These are phyloP conservation scores for Scedosporium boydii DNA, from an alignment of 2,329 filamentous ascomycete genomes.

Conservation along the genomic window DNA sequence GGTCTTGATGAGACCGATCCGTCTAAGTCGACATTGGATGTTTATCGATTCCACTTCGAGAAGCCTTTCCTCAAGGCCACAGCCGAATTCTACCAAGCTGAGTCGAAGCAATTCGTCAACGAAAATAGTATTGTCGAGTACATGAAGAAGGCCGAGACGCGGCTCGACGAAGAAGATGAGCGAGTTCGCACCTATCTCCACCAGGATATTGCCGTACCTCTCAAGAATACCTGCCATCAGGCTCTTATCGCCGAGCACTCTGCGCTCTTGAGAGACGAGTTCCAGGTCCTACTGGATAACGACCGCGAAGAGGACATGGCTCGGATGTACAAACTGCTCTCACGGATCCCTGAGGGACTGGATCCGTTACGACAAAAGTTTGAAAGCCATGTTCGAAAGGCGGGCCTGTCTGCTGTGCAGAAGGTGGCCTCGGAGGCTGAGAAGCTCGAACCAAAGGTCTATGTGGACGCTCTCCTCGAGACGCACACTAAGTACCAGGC, in stretches of 20 bases:
- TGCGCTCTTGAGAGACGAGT: slow-evolving; percentile 80
- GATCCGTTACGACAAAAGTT: slow-evolving; percentile 82
- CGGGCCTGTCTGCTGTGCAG: slow-evolving; percentile 77
- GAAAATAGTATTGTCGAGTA: slow-evolving; percentile 98
- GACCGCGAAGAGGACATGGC: slow-evolving; percentile 93
- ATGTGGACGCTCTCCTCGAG: slow-evolving; percentile 89
- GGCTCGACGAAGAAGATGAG: slow-evolving; percentile 87
- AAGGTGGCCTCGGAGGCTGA: slow-evolving; percentile 86
- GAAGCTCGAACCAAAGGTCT: slow-evolving; percentile 88
- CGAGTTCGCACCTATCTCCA: slow-evolving; percentile 88
- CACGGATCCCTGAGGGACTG: slow-evolving; percentile 80
- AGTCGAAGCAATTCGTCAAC: slow-evolving; percentile 88
- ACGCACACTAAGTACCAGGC: slow-evolving; percentile 90
- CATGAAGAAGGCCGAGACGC: slow-evolving; percentile 96
- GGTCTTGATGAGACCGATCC: slow-evolving; percentile 89
- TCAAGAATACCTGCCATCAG: slow-evolving; percentile 82
- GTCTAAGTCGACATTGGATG: slow-evolving; percentile 88
- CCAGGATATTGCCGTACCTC: slow-evolving; percentile 70
- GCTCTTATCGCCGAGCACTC: slow-evolving; percentile 87
- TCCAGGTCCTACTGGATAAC: slow-evolving; percentile 86
- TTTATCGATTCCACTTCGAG: slow-evolving; percentile 90
- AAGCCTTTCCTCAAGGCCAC: slow-evolving; percentile 83
- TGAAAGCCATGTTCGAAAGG: slow-evolving; percentile 85
- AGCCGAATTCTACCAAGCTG: slow-evolving; percentile 74
- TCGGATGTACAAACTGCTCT: slow-evolving; percentile 88